Base-by-base conservation (phyloP, 352 stramenopile genomes). In the Globisporangium iwayamae region DNA sequence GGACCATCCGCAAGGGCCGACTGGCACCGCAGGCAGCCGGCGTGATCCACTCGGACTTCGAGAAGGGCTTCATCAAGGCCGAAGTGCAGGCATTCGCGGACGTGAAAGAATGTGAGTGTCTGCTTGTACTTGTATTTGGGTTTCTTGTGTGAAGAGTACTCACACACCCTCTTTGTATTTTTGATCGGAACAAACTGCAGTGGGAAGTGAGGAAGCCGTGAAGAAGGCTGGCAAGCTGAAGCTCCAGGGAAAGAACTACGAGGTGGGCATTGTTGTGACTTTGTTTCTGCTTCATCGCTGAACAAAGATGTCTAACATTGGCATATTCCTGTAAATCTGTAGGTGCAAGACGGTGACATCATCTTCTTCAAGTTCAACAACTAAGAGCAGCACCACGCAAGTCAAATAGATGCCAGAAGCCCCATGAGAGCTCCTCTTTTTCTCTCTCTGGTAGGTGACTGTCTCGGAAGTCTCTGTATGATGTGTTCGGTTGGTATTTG, bases 41-140 rank as follows among this genome's bases (percentile, higher is more conserved):
- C 73, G 95, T 98, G 10, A 99, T 99, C 83, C 98, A 99, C 83
- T 96, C 93, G 45, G 98, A 99, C 78, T 99, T 99, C 69, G 98
- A 99, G 85, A 94, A 98, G 75, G 97, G 97, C 60, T 99, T 99
- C 76, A 99, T 99, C 74, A 97, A 93, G 75, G 96, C 96, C 32
- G 88, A 96, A 83, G 85, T 94, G 9, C 84, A 93, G 74, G 69
- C 85, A 11, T 96, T 94, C 64, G 84, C 84, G n/a, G 87, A 96
- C 71, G 65, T 96, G 63, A 96, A 96, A 87, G 87, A 96, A 63
- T 66, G 87, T 93, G 87, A 61, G 86, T 22, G 48, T 43, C 16
- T n/a, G 36, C 36, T 34, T n/a, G 55, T 32, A 2, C 36, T 58
- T 56, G 18, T 39, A 22, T 20, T 4, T 50, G 38, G 46, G 3